phyloP scores from a whole-genome alignment of 225 moss, liverwort and hornwort species.

The Polytrichum commune region DNA sequence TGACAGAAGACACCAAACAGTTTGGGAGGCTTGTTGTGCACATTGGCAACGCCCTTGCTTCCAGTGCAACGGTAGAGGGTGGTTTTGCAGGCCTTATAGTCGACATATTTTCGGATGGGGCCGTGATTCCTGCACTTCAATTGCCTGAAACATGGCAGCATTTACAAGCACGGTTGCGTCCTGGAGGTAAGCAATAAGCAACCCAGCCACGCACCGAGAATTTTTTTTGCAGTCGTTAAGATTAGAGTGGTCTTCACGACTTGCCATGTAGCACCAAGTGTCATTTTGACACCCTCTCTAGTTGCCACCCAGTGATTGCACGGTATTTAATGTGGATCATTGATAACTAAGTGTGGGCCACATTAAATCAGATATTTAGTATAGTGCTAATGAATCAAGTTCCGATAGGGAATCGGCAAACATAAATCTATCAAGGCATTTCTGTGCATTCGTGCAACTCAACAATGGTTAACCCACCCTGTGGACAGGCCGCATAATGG shows the following conservation, averaged over 20 bases:
- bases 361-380: no score
- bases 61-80: conserved; percentile 37
- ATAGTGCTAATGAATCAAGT: no score
- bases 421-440: no score
- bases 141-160: conserved; percentile 56
- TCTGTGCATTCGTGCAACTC: no score
- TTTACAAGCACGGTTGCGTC: conserved; percentile 45
- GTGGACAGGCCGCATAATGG: conserved; percentile 60
- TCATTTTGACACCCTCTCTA: no score
- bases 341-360: no score
- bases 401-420: no score
- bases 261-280: no score
- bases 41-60: conserved; percentile 62
- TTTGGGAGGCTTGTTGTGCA: conserved; percentile 68
- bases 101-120: conserved; percentile 72
- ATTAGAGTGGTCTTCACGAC: no score
- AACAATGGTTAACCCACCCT: neutral
- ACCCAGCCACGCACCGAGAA: neutral
- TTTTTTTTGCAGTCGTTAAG: no score
- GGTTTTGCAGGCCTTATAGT: conserved; percentile 88
- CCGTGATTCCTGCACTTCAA: conserved; percentile 73
- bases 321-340: no score
- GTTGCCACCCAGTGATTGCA: no score
- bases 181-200: conserved; percentile 40
- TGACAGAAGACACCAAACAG: neutral